These are phyloP conservation scores for Phanerodontia chrysosporium DNA, from an alignment of 768 basidiomycete genomes.

Conservation along the genomic window DNA sequence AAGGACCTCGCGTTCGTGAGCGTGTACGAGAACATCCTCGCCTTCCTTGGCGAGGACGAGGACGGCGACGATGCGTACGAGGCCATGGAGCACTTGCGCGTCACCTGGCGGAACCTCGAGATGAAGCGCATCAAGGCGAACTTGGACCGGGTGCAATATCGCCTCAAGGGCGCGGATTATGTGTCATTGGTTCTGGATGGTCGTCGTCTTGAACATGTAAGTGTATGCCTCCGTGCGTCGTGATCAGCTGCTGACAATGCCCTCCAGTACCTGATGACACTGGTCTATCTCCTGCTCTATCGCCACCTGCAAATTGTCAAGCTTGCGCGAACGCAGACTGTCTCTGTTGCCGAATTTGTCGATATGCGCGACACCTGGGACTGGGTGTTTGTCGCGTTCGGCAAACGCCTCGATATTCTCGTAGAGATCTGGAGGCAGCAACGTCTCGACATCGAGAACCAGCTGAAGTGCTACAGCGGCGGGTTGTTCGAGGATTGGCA, in stretches of 20 bases:
- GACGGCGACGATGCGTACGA: slow-evolving; percentile 5
- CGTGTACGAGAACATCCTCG: slow-evolving; percentile 4
- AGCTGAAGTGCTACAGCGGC: slow-evolving; percentile 17
- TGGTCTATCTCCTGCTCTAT: slow-evolving; percentile 19
- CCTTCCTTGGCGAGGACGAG: not conserved
- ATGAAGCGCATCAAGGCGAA: slow-evolving; percentile 2
- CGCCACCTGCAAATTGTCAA: slow-evolving; percentile 20
- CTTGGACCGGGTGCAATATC: slow-evolving; percentile 1
- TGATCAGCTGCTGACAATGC: no score
- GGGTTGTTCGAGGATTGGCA: slow-evolving; percentile 25
- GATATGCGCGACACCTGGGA: slow-evolving; percentile 20
- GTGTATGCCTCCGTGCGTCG: no score
- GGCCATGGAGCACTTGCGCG: slow-evolving; percentile 1
- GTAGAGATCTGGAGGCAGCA: slow-evolving; percentile 23
- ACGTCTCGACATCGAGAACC: slow-evolving; percentile 17
- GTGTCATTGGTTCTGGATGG: not conserved
- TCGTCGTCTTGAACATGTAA: slow-evolving; percentile 8
- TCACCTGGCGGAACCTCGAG: not conserved
- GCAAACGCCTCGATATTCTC: slow-evolving; percentile 16
- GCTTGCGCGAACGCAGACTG: slow-evolving; percentile 12
- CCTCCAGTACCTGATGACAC: slow-evolving; percentile 15
- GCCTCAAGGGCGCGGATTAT: not conserved
- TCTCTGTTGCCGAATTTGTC: slow-evolving; percentile 17
- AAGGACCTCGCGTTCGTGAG: slow-evolving; percentile 5
- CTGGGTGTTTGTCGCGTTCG: slow-evolving; percentile 18